Evolutionary conservation across 2,329 filamentous ascomycete species (phyloP).

Genomic region (Alternaria conjuncta): DNA sequence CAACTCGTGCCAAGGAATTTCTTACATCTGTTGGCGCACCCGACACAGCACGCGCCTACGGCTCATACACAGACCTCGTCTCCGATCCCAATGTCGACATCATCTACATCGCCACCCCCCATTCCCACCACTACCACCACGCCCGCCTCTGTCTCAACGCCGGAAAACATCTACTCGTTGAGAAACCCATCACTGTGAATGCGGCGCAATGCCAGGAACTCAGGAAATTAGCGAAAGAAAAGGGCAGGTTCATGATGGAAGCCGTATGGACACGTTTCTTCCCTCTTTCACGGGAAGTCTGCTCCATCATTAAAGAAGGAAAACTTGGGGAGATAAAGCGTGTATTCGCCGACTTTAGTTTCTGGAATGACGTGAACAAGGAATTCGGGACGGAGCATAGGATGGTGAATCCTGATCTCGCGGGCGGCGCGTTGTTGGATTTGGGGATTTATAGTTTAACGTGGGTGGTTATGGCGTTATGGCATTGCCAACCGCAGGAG

Average conservation of each 20-base stretch:
- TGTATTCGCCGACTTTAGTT: constrained; percentile 63
- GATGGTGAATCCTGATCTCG: constrained; percentile 85
- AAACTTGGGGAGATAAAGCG: constrained; percentile 64
- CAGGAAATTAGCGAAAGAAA: constrained; percentile 72
- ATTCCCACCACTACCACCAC: constrained; percentile 93
- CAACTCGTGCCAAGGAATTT: constrained; percentile 69
- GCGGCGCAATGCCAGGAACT: constrained; percentile 76
- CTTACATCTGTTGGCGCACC: constrained; percentile 72
- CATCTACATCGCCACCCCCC: constrained; percentile 87
- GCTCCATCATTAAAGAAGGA: constrained; percentile 66
- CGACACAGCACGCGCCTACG: constrained; percentile 72
- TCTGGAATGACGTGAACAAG: constrained; percentile 66
- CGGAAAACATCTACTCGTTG: constrained; percentile 86
- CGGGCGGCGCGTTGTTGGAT: constrained; percentile 82
- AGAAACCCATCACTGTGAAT: constrained; percentile 89
- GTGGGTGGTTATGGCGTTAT: constrained; percentile 89
- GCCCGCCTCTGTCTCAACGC: constrained; percentile 81
- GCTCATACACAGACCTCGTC: constrained; percentile 81
- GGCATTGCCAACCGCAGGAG: constrained; percentile 43
- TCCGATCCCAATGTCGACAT: constrained; percentile 80
- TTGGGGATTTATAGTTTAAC: constrained; percentile 88
- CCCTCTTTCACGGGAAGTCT: constrained; percentile 77
- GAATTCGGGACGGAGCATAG: constrained; percentile 65
- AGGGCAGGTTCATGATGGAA: constrained; percentile 60
- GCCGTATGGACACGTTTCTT: constrained; percentile 92